A percentile compares a stretch with the other conserved stretches of the same genome.
phyloP scores from a whole-genome alignment of 768 basidiomycete species.

The Antrodiella citrinella region DNA sequence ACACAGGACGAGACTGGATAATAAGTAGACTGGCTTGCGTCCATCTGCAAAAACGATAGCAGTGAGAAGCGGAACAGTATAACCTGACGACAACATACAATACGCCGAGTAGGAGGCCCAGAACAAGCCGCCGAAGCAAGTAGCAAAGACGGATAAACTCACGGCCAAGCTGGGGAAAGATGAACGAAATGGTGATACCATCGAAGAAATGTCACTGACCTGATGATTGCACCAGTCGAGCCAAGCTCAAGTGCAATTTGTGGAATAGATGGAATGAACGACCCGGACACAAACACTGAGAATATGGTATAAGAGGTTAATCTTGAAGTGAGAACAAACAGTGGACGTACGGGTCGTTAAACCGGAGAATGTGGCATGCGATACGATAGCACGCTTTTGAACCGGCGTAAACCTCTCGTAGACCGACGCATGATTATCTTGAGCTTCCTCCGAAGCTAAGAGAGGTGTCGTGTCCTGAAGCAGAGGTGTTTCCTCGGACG shows the following conservation, averaged over 20 bases:
- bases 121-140: conserved; percentile 37
- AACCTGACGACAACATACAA: conserved; percentile 24
- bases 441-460: conserved; percentile 10
- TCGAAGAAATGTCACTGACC: conserved; percentile 28
- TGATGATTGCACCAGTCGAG: conserved; percentile 50
- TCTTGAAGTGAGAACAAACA: no score
- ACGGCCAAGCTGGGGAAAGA: conserved; percentile 31
- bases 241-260: conserved; percentile 60
- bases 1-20: conserved; percentile 49
- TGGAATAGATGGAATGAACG: conserved; percentile 70
- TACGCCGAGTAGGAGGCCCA: conserved; percentile 45
- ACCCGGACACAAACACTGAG: conserved; percentile 59
- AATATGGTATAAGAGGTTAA: no score
- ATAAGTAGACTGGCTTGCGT: conserved; percentile 51
- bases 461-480: no score
- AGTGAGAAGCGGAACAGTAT: background rate
- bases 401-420: conserved; percentile 50
- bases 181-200: background rate
- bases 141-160: conserved; percentile 39
- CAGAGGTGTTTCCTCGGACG: conserved; percentile 24
- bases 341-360: conserved; percentile 48
- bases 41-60: conserved; percentile 40
- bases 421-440: conserved; percentile 24
- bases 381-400: conserved; percentile 45
- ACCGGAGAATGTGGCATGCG: conserved; percentile 52